Evolutionary conservation across 2,329 filamentous ascomycete genomes (phyloP), one percentile per base, ranked within the genome.

Genomic region (Teratosphaeria epicoccoides): DNA sequence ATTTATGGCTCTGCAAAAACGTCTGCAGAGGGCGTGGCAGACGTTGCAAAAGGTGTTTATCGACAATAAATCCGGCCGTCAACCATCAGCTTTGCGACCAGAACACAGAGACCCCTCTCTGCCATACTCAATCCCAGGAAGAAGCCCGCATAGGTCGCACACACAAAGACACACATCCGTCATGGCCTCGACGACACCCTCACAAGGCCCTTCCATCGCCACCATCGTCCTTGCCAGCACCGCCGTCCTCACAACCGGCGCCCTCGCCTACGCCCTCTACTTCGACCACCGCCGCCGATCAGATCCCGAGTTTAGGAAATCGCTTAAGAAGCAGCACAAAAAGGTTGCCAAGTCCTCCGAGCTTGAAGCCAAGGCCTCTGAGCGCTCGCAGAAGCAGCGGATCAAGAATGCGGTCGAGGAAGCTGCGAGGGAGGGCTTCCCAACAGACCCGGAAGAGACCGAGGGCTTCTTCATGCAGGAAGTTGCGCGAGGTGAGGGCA

Each of bases 391-490:
- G 74, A 82, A 84, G 66, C 79, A 87, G 69, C 75, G 78, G 62
- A 87, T 98, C 73, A 85, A 84, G 71, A 71, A 72, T 52, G 82
- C 81, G 49, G 85, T 97, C 47, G 82, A 88, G 62, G 80, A 85
- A 63, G 88, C 90, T 62, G 87, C 89, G 74, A 85, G 87, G 53
- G 89, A 95, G 71, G 93, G 91, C 52, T 96, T 95, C 79, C 93
- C 93, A 47, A 77, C 79, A 43, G 88, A 89, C 64, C 82, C 91
- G 29, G 91, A 97, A 70, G 89, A 95, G 76, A 89, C 88, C 69
- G 93, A 98, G 77, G 81, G 83, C 55, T 98, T 88, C 77, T 98
- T 98, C 74, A 95, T 97, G 82, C 84, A 88, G 69, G 88, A 95
- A 73, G 89, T 98, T 58, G 87, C 89, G 62, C 77, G 82, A 67